Conservation (phyloP, 2,329 filamentous ascomycete species). For the Gyromitra esculenta region DNA sequence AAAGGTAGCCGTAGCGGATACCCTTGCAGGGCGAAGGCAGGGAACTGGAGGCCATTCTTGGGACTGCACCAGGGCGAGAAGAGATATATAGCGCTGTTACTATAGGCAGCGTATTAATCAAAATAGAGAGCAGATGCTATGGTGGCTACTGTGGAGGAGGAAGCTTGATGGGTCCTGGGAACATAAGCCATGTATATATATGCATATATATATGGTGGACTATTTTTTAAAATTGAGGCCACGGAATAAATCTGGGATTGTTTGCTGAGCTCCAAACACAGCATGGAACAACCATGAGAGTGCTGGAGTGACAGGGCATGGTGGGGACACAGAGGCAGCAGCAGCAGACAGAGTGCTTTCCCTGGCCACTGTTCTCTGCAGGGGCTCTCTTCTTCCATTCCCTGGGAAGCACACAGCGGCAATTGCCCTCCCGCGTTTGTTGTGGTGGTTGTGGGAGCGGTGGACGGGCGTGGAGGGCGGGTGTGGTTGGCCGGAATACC, state of each 20-base stretch:
- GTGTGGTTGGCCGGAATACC: slow-evolving; percentile 13
- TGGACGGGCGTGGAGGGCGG: slow-evolving; percentile 10
- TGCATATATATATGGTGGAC: slow-evolving; percentile 14
- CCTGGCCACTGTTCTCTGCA: neutral
- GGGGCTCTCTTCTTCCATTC: neutral
- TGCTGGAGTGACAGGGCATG: slow-evolving; percentile 6
- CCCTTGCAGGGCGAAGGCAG: neutral
- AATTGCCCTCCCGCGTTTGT: slow-evolving; percentile 5
- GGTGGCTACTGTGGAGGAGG: neutral
- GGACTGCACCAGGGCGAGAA: neutral
- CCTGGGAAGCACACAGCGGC: neutral
- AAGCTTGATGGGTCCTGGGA: neutral
- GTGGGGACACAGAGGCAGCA: neutral
- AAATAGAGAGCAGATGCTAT: neutral
- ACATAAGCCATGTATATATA: neutral
- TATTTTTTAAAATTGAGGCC: neutral
- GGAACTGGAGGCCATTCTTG: slow-evolving; percentile 17
- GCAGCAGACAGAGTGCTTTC: slow-evolving; percentile 1
- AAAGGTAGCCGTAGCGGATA: slow-evolving; percentile 34
- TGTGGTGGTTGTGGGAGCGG: neutral
- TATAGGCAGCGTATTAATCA: slow-evolving; percentile 13
- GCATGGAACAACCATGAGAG: slow-evolving; percentile 27
- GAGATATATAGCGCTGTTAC: slow-evolving; percentile 31
- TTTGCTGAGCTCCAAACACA: slow-evolving; percentile 23
- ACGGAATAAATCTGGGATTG: slow-evolving; percentile 16